These are phyloP conservation scores for Ambrosiella beaveri DNA, from an alignment of 2,329 filamentous ascomycete species.

Conservation along the genomic window DNA sequence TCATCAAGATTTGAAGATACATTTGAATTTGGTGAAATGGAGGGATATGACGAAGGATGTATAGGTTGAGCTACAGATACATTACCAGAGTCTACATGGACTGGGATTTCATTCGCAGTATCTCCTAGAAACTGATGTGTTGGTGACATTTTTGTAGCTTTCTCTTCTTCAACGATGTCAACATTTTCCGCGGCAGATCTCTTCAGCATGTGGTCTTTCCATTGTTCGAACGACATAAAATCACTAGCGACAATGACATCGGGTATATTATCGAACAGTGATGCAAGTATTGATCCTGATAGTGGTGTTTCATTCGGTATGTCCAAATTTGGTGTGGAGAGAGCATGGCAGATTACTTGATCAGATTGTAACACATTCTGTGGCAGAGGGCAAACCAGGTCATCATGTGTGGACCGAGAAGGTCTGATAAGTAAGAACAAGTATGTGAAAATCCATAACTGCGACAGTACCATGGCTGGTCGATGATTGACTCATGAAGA, in stretches of 20 bases:
- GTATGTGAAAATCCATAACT: too few relatives aligned
- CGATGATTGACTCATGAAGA: too few relatives aligned
- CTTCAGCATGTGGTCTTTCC: constrained; percentile 11
- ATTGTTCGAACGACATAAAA: constrained; percentile 11
- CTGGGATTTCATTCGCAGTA: not conserved
- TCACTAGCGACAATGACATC: not conserved
- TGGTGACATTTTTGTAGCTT: not conserved
- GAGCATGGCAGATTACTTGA: too few relatives aligned
- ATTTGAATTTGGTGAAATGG: not conserved
- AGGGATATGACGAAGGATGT: not conserved
- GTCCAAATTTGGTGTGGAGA: too few relatives aligned
- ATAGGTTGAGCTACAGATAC: not conserved
- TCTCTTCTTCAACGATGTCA: not conserved
- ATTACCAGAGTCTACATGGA: not conserved
- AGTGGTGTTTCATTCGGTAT: too few relatives aligned
- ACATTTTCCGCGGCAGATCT: not conserved
- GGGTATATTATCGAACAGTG: too few relatives aligned
- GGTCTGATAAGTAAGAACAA: too few relatives aligned
- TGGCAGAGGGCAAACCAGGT: too few relatives aligned
- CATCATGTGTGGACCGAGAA: too few relatives aligned
- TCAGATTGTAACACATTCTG: too few relatives aligned
- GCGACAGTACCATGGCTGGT: too few relatives aligned
- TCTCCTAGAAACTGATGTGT: not conserved
- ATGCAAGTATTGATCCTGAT: too few relatives aligned
- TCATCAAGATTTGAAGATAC: not conserved